Evolutionary conservation across 106 monocot genomes (phyloP), one percentile per base, ranked within the genome.

Genomic region (Phalaenopsis aphrodite): DNA sequence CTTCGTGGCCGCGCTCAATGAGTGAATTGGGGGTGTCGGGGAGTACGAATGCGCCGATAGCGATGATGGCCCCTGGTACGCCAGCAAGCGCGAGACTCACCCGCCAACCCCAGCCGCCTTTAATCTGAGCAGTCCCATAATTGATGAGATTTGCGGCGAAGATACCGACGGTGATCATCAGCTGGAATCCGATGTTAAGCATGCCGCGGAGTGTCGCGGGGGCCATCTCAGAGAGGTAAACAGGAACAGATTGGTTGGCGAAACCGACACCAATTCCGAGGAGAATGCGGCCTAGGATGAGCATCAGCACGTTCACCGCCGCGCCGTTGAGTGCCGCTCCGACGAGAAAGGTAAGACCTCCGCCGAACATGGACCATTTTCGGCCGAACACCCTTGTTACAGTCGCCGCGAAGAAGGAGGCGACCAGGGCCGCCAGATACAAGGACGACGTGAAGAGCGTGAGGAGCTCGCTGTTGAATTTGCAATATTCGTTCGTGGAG

Each of bases 11-110:
- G 39, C 88, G 88, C 38, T 88, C 82, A 24, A 88, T 78, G 47
- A 88, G 80, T 18, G 82, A 85, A 78, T 83, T 88, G 58, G 88
- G 88, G 8, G 88, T 88, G 77, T 88, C 88, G n/a, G 84, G 85
- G 48, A 88, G 84, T 45, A 77, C 56, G 17, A 88, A 45, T 8
- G 88, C 68, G 79, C 88, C 85, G 30, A 85, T 0, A 23, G 83
- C 72, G 77, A 88, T 83, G 61, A 88, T 82, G 56, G 41, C 57
- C 18, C 85, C 82, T 2, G 88, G 88, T 23, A 85, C 82, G 77
- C 41, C 73, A 14, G 88, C 88, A 15, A 82, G 80, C 42, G 55
- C 88, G 3, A 88, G 80, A 72, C 85, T 85, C 24, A 88, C 47
- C 6, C 88, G 79, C 88, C 88, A 88, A 2, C 88, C 85, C 77